Conservation (phyloP, 2,329 filamentous ascomycete species). For the Penicillium sp. region DNA sequence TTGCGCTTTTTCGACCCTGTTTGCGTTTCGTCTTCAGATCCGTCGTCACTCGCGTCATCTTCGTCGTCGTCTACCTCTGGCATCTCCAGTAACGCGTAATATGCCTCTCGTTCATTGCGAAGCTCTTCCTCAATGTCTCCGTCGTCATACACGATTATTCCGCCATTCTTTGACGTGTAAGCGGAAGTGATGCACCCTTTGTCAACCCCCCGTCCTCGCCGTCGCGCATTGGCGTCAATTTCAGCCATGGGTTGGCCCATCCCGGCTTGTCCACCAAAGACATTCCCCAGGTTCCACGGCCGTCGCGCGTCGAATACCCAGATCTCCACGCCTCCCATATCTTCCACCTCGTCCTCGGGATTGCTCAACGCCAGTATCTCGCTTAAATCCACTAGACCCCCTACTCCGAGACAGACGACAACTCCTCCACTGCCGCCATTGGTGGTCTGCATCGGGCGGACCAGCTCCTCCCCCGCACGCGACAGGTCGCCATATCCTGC, state of each 20-base stretch:
- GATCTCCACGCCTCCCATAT: conserved; percentile 82
- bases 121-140: conserved; percentile 90
- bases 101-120: conserved; percentile 71
- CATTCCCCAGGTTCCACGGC: conserved; percentile 91
- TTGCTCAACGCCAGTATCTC: conserved; percentile 75
- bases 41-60: conserved; percentile 61
- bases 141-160: conserved; percentile 92
- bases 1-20: conserved; percentile 65
- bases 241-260: conserved; percentile 51
- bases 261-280: conserved; percentile 73
- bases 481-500: conserved; percentile 88
- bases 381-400: conserved; percentile 84
- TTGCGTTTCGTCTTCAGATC: conserved; percentile 54
- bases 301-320: conserved; percentile 91
- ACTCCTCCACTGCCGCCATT: conserved; percentile 82
- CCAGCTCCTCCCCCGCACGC: conserved; percentile 72
- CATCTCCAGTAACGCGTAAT: conserved; percentile 84
- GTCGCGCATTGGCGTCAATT: conserved; percentile 40
- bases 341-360: conserved; percentile 58
- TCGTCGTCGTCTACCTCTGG: conserved; percentile 80
- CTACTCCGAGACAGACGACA: conserved; percentile 88
- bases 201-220: conserved; percentile 64
- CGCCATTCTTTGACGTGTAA: conserved; percentile 77
- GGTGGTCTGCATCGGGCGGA: conserved; percentile 80
- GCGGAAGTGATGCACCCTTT: conserved; percentile 68